A percentile compares a stretch with the other conserved stretches of the same genome.
Evolutionary conservation across 306 rosid species (phyloP).

Genomic region (Vigna nakashimae): DNA sequence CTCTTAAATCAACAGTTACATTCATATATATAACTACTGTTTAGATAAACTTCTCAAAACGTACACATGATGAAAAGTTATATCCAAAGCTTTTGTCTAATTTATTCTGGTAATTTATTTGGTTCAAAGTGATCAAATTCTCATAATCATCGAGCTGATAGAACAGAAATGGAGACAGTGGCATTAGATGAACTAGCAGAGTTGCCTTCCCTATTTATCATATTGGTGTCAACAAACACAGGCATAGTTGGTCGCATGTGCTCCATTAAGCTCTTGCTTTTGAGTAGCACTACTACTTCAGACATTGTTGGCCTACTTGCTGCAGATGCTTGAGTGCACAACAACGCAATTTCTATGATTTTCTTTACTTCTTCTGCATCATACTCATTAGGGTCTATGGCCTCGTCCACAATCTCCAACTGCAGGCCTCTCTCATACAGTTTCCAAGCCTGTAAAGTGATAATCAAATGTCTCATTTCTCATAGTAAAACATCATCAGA

Average conservation of each 20-base stretch:
- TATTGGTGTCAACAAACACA: conserved; percentile 53
- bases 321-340: conserved; percentile 54
- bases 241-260: conserved; percentile 53
- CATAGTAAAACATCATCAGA: not conserved
- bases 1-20: no score
- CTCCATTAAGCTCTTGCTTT: conserved; percentile 46
- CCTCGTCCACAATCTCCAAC: conserved; percentile 53
- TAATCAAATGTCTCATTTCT: not conserved
- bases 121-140: no score
- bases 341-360: conserved; percentile 56
- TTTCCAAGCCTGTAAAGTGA: conserved; percentile 61
- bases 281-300: conserved; percentile 56
- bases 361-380: conserved; percentile 56
- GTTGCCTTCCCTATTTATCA: conserved; percentile 27
- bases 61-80: no score
- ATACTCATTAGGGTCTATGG: conserved; percentile 49
- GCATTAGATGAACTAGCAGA: conserved; percentile 64
- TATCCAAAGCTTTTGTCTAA: no score
- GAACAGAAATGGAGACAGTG: conserved; percentile 48
- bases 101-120: no score
- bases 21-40: no score
- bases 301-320: conserved; percentile 67
- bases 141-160: conserved; percentile 44
- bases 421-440: conserved; percentile 51
- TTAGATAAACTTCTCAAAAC: no score